A percentile compares a stretch with the other conserved stretches of the same genome.
Conservation (phyloP, 371 early-diverging fungal genomes). For the Scutellospora calospora region DNA sequence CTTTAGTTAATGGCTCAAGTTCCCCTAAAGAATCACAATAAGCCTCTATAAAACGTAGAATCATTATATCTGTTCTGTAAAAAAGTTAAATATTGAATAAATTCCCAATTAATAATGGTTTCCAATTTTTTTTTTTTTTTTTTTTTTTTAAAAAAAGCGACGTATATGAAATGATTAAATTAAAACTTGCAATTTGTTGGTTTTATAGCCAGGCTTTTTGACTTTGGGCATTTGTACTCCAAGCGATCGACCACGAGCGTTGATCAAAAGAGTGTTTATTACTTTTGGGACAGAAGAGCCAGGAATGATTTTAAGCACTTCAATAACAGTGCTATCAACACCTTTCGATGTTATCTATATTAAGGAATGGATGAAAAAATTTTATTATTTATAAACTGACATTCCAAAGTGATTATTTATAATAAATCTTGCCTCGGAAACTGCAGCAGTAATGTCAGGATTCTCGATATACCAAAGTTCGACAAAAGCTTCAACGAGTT, state of each 20-base stretch:
- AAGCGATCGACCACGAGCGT: conserved; percentile 63
- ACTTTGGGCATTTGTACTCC: conserved; percentile 52
- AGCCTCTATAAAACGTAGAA: conserved; percentile 67
- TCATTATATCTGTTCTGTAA: conserved; percentile 66
- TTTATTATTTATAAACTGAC: neutral
- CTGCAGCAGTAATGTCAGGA: conserved; percentile 51
- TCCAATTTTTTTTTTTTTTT: no score
- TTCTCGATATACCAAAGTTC: conserved; percentile 71
- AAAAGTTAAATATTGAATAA: neutral
- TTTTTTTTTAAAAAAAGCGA: no score
- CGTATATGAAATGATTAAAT: no score
- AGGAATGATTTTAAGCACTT: conserved; percentile 61
- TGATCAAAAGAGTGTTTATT: conserved; percentile 62
- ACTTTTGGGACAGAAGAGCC: conserved; percentile 64
- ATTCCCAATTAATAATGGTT: no score
- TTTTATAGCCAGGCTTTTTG: conserved; percentile 55
- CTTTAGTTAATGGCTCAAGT: conserved; percentile 60
- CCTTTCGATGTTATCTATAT: neutral
- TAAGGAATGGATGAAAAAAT: neutral
- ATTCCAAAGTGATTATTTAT: neutral
- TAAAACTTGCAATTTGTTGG: conserved; percentile 64
- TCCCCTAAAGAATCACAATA: conserved; percentile 59
- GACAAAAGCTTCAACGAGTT: conserved; percentile 70
- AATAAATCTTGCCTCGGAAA: neutral
- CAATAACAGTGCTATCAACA: conserved; percentile 55